Conservation (phyloP, 371 early-diverging fungal species). For the Mucor piriformis region DNA sequence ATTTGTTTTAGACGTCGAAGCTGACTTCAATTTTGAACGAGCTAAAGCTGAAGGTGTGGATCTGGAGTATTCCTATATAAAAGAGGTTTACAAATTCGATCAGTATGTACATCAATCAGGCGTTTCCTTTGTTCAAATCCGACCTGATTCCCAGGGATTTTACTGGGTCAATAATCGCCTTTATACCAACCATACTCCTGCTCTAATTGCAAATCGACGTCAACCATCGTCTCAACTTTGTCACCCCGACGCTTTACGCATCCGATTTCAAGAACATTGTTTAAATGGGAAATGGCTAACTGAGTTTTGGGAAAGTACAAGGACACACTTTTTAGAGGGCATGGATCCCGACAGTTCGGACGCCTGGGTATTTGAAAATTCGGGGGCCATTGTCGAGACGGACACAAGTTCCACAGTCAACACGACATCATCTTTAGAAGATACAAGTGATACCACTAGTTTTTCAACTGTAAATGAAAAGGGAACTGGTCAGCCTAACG, state of each 20-base stretch:
- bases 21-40: conserved; percentile 67
- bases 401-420: conserved; percentile 5
- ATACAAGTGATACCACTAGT: background rate
- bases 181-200: conserved; percentile 68
- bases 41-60: conserved; percentile 52
- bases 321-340: conserved; percentile 32
- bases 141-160: conserved; percentile 74
- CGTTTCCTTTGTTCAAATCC: conserved; percentile 89
- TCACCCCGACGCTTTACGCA: conserved; percentile 60
- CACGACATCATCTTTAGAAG: conserved; percentile 4
- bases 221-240: conserved; percentile 34
- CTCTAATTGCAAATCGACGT: conserved; percentile 39
- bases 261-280: conserved; percentile 63
- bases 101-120: conserved; percentile 94
- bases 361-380: conserved; percentile 49
- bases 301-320: conserved; percentile 66
- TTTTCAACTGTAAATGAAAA: background rate
- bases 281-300: conserved; percentile 46
- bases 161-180: conserved; percentile 91
- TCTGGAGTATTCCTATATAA: conserved; percentile 71
- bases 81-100: conserved; percentile 72
- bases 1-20: conserved; percentile 95
- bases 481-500: background rate
- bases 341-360: conserved; percentile 25
- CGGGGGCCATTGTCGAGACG: conserved; percentile 28